Percentiles rank a stretch among this genome's conserved stretches.
phyloP scores from a whole-genome alignment of 371 early-diverging fungal species.

The Mortierella sp. region DNA sequence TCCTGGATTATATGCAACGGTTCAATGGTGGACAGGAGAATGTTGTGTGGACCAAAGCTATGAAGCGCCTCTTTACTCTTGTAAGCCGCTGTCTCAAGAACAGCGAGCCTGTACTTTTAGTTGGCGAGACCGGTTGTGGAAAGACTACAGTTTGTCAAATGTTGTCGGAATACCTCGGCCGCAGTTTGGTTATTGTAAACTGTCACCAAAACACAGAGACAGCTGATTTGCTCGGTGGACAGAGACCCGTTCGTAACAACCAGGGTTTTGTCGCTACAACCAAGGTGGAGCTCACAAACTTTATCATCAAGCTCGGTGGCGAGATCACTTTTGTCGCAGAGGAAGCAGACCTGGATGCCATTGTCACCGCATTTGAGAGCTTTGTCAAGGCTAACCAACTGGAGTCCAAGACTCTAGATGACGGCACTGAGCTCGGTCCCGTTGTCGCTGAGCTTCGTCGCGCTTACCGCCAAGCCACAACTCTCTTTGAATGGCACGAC shows the following conservation, averaged over 20 bases:
- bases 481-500: constrained; percentile 95
- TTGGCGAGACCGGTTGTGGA: constrained; percentile 99
- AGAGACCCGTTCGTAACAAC: constrained; percentile 91
- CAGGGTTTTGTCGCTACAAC: constrained; percentile 62
- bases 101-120: constrained; percentile 97
- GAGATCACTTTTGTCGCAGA: constrained; percentile 40
- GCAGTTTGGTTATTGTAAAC: constrained; percentile 90
- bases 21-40: constrained; percentile 56
- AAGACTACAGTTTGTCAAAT: constrained; percentile 99
- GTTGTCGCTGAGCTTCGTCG: constrained; percentile 42
- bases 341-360: constrained; percentile 49
- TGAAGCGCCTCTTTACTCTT: constrained; percentile 93
- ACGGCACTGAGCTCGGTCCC: constrained; percentile 32
- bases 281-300: constrained; percentile 47
- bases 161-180: constrained; percentile 74
- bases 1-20: constrained; percentile 67
- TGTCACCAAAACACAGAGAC: constrained; percentile 99
- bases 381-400: constrained; percentile 36
- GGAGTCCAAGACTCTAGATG: constrained; percentile 45
- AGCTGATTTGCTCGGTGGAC: constrained; percentile 97
- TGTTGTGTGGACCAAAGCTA: constrained; percentile 95
- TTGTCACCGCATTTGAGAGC: constrained; percentile 52
- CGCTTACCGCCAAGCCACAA: constrained; percentile 57
- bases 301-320: constrained; percentile 28
- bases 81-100: constrained; percentile 86